Evolutionary conservation across 2,329 filamentous ascomycete genomes (phyloP), one percentile per base, ranked within the genome.

Genomic region (Fusarium sp.): DNA sequence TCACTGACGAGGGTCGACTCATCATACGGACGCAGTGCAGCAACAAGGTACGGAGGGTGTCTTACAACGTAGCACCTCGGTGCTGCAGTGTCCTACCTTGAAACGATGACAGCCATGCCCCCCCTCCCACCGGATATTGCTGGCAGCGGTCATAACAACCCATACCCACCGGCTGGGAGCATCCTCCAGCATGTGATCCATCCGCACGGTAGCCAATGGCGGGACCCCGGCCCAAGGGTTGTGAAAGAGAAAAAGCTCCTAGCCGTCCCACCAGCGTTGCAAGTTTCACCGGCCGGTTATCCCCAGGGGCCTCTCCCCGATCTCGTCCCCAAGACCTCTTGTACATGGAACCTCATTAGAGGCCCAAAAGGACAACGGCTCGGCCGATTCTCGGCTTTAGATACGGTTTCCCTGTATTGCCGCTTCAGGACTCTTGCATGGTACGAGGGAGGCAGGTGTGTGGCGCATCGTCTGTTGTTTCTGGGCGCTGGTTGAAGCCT

Each of bases 141-240:
- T 50, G 18, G n/a, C 37, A 56, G 52, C 51, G 41, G 30, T 37
- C 30, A 51, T 46, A 48, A n/a, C 54, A 60, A 59, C 43, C 31
- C 44, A 57, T 57, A 68, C 44, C 44, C 55, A 46, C 67, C 52
- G 39, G 28, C 30, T 53, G 48, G 51, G 47, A 58, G 63, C 56
- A 55, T 56, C 39, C 16, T 63, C 56, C 60, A 62, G 50, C 71
- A 71, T 75, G 69, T 73, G 69, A 74, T 70, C 67, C 69, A 73
- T 67, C 61, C 59, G 66, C 59, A 62, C 66, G 73, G 69, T 66
- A 72, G 63, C 69, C 71, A 75, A 75, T 73, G 60, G 57, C 50
- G 48, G 62, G 47, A 65, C 36, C 48, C 44, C 40, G 58, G 34
- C 59, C 34, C 68, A 55, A 43, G 62, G 51, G 61, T 52, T 50